Evolutionary conservation across 2,329 filamentous ascomycete species (phyloP).

Genomic region (Colletotrichum ledebouriae): DNA sequence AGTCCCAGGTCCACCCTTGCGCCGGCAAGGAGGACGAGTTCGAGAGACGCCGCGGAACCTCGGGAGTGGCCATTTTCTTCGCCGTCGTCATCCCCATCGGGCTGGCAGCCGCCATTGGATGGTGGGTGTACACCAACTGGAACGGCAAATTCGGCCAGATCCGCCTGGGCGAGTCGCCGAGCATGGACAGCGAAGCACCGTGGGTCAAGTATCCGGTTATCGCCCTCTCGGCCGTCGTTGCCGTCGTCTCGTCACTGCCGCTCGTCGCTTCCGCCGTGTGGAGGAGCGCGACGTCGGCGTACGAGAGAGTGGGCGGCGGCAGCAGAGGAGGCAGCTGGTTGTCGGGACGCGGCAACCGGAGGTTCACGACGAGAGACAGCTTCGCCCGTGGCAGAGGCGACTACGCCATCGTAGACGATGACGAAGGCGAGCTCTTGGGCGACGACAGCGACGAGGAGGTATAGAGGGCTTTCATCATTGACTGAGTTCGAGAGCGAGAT

Average conservation of each 20-base stretch:
- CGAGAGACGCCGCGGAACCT: constrained; percentile 75
- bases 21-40: constrained; percentile 87
- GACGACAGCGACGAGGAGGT: constrained; percentile 95
- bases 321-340: constrained; percentile 65
- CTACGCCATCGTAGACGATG: constrained; percentile 89
- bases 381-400: constrained; percentile 91
- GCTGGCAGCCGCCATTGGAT: constrained; percentile 80
- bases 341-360: constrained; percentile 69
- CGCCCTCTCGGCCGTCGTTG: constrained; percentile 73
- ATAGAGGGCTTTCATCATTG: constrained; percentile 41
- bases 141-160: constrained; percentile 93
- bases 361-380: constrained; percentile 89
- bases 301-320: constrained; percentile 64
- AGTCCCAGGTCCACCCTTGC: constrained; percentile 73
- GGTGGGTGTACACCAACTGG: constrained; percentile 89
- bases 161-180: constrained; percentile 79
- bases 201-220: constrained; percentile 89
- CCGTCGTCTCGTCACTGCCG: constrained; percentile 73
- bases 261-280: constrained; percentile 80
- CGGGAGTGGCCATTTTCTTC: constrained; percentile 85
- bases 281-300: constrained; percentile 70
- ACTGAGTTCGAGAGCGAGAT: background rate
- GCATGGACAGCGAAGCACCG: constrained; percentile 77
- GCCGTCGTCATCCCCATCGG: constrained; percentile 82
- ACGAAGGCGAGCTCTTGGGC: constrained; percentile 93